Base-by-base conservation (phyloP, 306 rosid species). In the Trifolium pratense region DNA sequence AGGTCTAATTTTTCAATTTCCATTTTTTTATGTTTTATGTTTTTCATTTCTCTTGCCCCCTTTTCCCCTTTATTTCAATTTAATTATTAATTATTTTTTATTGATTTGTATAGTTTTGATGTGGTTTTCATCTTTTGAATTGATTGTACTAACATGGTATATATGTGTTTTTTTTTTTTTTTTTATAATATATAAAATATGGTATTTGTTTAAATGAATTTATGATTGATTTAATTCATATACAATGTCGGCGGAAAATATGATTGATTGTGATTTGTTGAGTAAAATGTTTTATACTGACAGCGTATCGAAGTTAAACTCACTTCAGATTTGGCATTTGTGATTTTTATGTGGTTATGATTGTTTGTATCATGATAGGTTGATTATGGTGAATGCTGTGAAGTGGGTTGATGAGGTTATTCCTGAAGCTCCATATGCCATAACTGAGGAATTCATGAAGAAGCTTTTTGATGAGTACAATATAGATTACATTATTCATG, bases 401-500 rank as follows among this genome's bases (percentile, higher is more conserved):
- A 95, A 95, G 84, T 95, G 99, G 99, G 99, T 95, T 71, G 99
- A 95, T 77, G 91, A 95, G 78, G 99, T 95, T 80, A 95, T 95
- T 74, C 59, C 92, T 45, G 96, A 85, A 15, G 99, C 99, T 71
- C 99, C 99, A 1, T 95, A 95, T 79, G 99, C 85, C 23, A 95
- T 95, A 76, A 92, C 97, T 0, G 97, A 95, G 82, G 90, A 92
- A 65, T 92, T 95, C 84, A 92, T 95, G 97, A 78, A 85, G 75
- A 91, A 72, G 37, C 99, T 95, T 82, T 95, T 95, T 71, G 81
- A 86, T 58, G 99, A 90, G 84, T 85, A 95, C 78, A 87, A 88
- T 17, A 95, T 95, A 73, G 99, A 91, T 70, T 95, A 80, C 70
- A 95, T 95, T 49, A 95, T 95, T 66, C 99, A 95, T 53, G 99